Evolutionary conservation across 441 rosid species (phyloP), one percentile per base, ranked within the genome.

Genomic region (Eugenia klotzschiana): DNA sequence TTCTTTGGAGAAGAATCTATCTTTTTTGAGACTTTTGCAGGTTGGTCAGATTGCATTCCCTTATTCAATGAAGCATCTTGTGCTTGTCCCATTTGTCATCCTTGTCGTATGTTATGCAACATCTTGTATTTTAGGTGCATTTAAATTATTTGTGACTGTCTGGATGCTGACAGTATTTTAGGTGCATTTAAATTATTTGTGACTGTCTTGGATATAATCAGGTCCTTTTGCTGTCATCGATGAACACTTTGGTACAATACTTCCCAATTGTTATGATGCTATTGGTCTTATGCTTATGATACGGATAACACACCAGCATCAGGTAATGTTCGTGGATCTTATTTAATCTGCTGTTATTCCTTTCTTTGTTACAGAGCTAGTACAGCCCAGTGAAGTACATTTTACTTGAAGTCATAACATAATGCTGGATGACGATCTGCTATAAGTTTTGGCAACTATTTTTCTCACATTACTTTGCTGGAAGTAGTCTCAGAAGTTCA

Each of bases 221-320:
- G 99, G 99, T 91, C 99, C 99, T 79, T 94, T 96, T 91, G 94
- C 95, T 83, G 99, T 94, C 84, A 92, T 97, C 53, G 99, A 97
- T 82, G 99, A 97, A 83, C 99, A 97, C 91, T 93, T 97, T 87
- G 93, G 89, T 91, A 89, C 95, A 56, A 90, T 94, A 83, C 94
- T 97, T 82, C 93, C 97, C 83, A 94, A 94, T 89, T 94, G 93
- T 88, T 96, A 92, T 89, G 99, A 97, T 90, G 99, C 99, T 82
- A 97, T 97, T 77, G 99, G 99, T 56, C 90, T 96, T 85, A 96
- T 94, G 99, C 96, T 97, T 85, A 96, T 97, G 99, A 97, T 97
- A 89, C 96, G 96, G 85, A 94, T 97, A 89, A 91, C 95, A 90
- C 96, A 94, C 91, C 97, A 93, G 81, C 98, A 97, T 87, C 99